These are phyloP conservation scores for Phyllosticta citribraziliensis DNA, from an alignment of 2,329 filamentous ascomycete species.

Conservation along the genomic window DNA sequence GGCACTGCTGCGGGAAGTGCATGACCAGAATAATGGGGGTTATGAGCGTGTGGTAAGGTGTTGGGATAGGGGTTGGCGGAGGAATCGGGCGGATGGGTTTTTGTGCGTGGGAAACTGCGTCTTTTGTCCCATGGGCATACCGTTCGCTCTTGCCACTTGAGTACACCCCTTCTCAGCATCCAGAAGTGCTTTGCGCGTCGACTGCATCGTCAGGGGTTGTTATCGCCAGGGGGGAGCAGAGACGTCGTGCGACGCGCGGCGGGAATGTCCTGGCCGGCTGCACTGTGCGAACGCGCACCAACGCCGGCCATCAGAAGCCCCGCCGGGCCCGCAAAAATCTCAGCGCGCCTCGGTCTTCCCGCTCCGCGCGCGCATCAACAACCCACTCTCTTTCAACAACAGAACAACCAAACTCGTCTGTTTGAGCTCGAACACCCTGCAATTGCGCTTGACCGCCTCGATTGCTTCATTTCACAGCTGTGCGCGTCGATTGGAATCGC, in stretches of 20 bases:
- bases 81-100: not conserved
- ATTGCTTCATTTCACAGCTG: no score
- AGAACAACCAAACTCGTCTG: not conserved
- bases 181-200: not conserved
- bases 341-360: not conserved
- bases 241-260: not conserved
- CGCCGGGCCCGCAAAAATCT: not conserved
- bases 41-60: not conserved
- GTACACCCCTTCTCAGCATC: not conserved
- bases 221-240: not conserved
- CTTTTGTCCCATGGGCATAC: not conserved
- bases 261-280: not conserved
- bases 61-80: not conserved
- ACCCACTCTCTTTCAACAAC: not conserved
- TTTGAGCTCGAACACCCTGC: no score
- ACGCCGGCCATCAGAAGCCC: not conserved
- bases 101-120: not conserved
- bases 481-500: no score
- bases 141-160: not conserved
- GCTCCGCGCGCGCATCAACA: not conserved
- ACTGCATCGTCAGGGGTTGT: not conserved
- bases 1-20: not conserved
- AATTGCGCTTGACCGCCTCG: no score
- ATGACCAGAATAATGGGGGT: not conserved
- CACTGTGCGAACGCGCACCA: fast-evolving